phyloP scores from a whole-genome alignment of 805 yeast species.

The Trichomonascus vanleenenianus region DNA sequence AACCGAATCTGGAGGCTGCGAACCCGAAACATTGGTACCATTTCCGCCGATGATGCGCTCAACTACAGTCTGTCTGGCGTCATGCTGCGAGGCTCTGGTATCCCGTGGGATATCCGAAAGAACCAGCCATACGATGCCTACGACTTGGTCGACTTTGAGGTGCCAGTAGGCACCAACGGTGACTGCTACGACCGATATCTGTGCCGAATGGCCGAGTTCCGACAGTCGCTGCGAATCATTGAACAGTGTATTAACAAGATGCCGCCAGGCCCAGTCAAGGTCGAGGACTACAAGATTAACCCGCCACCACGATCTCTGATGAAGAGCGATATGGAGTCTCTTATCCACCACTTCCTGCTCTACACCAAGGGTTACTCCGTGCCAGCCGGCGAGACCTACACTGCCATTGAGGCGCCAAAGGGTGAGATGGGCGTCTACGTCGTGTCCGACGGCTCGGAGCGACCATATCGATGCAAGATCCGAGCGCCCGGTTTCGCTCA shows the following conservation, averaged over 20 bases:
- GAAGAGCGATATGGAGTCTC: slow-evolving; percentile 91
- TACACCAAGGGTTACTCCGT: slow-evolving; percentile 86
- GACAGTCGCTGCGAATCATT: slow-evolving; percentile 82
- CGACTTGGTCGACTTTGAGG: slow-evolving; percentile 76
- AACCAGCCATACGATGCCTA: slow-evolving; percentile 88
- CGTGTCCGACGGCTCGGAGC: slow-evolving; percentile 81
- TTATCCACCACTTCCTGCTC: slow-evolving; percentile 80
- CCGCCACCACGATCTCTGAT: slow-evolving; percentile 75
- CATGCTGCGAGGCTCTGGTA: slow-evolving; percentile 86
- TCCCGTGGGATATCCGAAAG: slow-evolving; percentile 80
- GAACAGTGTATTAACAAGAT: slow-evolving; percentile 85
- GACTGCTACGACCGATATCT: slow-evolving; percentile 89
- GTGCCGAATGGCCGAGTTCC: slow-evolving; percentile 83
- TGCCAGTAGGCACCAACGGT: slow-evolving; percentile 80
- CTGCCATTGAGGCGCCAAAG: slow-evolving; percentile 90
- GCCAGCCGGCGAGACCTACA: slow-evolving; percentile 86
- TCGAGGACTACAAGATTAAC: slow-evolving; percentile 77
- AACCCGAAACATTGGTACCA: slow-evolving; percentile 70
- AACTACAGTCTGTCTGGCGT: slow-evolving; percentile 77
- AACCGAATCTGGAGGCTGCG: slow-evolving; percentile 90
- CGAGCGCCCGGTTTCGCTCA: slow-evolving; percentile 95
- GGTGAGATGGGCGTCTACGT: slow-evolving; percentile 92
- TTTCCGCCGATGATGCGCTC: slow-evolving; percentile 81
- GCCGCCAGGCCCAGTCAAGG: slow-evolving; percentile 90
- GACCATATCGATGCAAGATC: slow-evolving; percentile 87